Evolutionary conservation across 208 protist genomes (phyloP).

Genomic region (Dictyostelium gargantuum): DNA sequence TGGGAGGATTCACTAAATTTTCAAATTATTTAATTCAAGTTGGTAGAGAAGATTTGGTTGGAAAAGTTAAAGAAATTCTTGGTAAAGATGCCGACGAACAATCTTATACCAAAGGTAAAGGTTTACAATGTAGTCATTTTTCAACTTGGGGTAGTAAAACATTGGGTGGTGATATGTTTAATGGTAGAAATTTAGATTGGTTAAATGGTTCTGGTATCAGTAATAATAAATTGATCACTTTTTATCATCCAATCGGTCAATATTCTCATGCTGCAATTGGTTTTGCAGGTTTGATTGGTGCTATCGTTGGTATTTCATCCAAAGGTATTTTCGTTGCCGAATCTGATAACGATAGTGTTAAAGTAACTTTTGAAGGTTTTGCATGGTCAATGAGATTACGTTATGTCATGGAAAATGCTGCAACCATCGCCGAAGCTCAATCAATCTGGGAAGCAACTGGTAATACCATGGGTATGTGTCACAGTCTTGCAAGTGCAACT

Average conservation of each 20-base stretch:
- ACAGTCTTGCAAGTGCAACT: slow-evolving; percentile 31
- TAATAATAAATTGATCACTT: slow-evolving; percentile 66
- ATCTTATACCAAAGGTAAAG: neutral
- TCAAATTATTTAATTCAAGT: neutral
- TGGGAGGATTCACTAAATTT: neutral
- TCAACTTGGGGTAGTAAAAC: slow-evolving; percentile 63
- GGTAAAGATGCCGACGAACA: neutral
- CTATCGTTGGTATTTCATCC: slow-evolving; percentile 63
- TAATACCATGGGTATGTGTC: slow-evolving; percentile 74
- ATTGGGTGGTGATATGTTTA: slow-evolving; percentile 38
- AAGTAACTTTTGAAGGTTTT: slow-evolving; percentile 71
- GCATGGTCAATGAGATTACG: slow-evolving; percentile 62
- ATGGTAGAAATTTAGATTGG: slow-evolving; percentile 74
- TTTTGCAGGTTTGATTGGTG: slow-evolving; percentile 62
- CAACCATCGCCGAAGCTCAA: neutral
- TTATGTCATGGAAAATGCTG: slow-evolving; percentile 69
- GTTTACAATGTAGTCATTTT: slow-evolving; percentile 65
- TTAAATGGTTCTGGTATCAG: slow-evolving; percentile 58
- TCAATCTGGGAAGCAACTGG: slow-evolving; percentile 56
- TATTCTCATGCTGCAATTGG: neutral
- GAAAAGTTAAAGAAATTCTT: neutral
- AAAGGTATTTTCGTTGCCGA: slow-evolving; percentile 74
- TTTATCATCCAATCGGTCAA: slow-evolving; percentile 48
- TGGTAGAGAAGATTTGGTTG: neutral
- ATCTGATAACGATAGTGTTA: slow-evolving; percentile 15